Evolutionary conservation across 2,329 filamentous ascomycete genomes (phyloP).

Genomic region (Arthrocladium fulminans): DNA sequence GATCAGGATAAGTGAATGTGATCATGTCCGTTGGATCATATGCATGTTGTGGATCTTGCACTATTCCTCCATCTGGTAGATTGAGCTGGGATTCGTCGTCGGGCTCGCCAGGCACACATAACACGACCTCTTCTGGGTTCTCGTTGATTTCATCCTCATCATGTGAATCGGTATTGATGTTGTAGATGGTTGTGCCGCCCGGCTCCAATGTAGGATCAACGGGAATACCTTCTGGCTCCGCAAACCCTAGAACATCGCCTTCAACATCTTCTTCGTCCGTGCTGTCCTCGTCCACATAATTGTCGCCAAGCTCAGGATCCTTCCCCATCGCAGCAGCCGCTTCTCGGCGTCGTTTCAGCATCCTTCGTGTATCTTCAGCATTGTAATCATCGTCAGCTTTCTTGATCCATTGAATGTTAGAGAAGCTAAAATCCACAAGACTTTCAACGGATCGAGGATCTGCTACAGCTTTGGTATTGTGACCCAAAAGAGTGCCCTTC

Average conservation of each 20-base stretch:
- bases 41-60: slow-evolving; percentile 25
- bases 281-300: slow-evolving; percentile 37
- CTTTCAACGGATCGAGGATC: slow-evolving; percentile 85
- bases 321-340: slow-evolving; percentile 44
- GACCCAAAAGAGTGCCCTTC: slow-evolving; percentile 76
- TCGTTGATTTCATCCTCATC: slow-evolving; percentile 22
- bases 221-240: slow-evolving; percentile 28
- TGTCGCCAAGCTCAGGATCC: slow-evolving; percentile 38
- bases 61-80: slow-evolving; percentile 25
- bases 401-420: slow-evolving; percentile 76
- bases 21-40: slow-evolving; percentile 29
- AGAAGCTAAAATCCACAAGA: slow-evolving; percentile 80
- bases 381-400: slow-evolving; percentile 45
- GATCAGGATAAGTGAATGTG: slow-evolving; percentile 28
- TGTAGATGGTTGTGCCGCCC: not conserved
- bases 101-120: not conserved
- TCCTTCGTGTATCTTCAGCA: slow-evolving; percentile 34
- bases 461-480: slow-evolving; percentile 82
- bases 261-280: slow-evolving; percentile 9
- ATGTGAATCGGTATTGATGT: slow-evolving; percentile 1
- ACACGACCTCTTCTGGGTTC: slow-evolving; percentile 19
- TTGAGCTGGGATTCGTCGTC: slow-evolving; percentile 18
- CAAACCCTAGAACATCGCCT: slow-evolving; percentile 16
- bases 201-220: slow-evolving; percentile 35
- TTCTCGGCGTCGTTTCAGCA: slow-evolving; percentile 44